Evolutionary conservation across 495 filamentous ascomycete genomes (phyloP), one percentile per base, ranked within the genome.

Genomic region (Filosporella fistucella): DNA sequence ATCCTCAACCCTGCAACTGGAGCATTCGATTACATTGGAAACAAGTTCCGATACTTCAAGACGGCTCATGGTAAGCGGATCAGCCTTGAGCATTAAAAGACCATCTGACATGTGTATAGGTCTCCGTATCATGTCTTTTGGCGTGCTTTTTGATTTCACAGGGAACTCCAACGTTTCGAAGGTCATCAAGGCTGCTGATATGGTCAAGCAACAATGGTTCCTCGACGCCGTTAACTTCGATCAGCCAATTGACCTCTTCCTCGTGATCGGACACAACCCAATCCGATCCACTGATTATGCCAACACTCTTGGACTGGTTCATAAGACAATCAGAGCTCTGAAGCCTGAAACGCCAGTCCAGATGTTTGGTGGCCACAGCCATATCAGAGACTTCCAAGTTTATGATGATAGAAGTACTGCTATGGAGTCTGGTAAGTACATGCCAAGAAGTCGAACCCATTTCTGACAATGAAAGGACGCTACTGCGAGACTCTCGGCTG

Each of bases 401-500:
- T 89, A 81, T 55, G 88, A 93, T 54, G 64, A 70, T 40, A 85
- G 79, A 51, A 81, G 85, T 3, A 82, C 78, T 36, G 85, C 77
- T 2, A 66, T 93, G 16, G 86, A 88, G 39, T 90, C 86, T 45
- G 88, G 66, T 63, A 58, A 33, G 46, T 42, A 20, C 8, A n/a
- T 45, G 52, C 49, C 14, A 39, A 47, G 12, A 0, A 16, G 13
- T 17, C 4, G 4, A 43, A 11, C 6, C 21, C 9, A 14, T 20
- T 20, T 45, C 25, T 45, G 32, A 36, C 25, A 23, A 24, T 7
- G 13, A 5, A 21, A 55, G 56, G 89, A 26, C 78, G 88, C 11
- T 95, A 90, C 63, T 88, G 91, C 74, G 89, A 95, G 65, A 91
- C 89, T 24, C 75, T 91, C 17, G 89, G 89, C 6, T 93, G 89